Evolutionary conservation across 495 filamentous ascomycete genomes (phyloP), one percentile per base, ranked within the genome.

Genomic region (Wilcoxina mikolae): DNA sequence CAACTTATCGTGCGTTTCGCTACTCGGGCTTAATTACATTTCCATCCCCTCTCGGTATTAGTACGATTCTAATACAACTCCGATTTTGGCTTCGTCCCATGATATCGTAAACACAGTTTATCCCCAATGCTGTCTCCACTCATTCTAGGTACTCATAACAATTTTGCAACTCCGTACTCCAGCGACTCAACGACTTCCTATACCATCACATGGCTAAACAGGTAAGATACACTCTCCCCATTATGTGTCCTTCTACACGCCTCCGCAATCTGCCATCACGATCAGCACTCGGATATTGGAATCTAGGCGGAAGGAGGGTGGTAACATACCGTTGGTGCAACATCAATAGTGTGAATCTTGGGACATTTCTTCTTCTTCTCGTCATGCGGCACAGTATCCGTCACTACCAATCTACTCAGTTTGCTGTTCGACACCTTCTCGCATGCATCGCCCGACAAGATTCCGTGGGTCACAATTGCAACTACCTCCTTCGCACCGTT

Each of bases 381-480:
- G 47, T 77, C 77, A 56, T 94, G 79, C 27, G 90, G 90, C 22
- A 96, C 87, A 15, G 89, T 98, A 71, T 98, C 96, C 38, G 93
- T 96, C 51, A 95, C 91, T n/a, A 98, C 87, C 3, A 98, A 68
- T 54, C 80, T 80, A 58, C 73, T 81, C 60, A 96, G 69, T 60
- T 74, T 74, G 67, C 87, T 93, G 57, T 75, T 76, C 67, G 96
- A 95, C 53, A 98, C 72, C 42, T 80, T 90, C 67, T 89, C 82
- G 48, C 93, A 90, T 29, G 91, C 91, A 62, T 86, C 84, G 4
- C 90, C 91, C 53, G 81, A 87, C 26, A 98, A 72, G 53, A 98
- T 95, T 27, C 90, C 91, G 67, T 96, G 91, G 1, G 91, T 95
- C 43, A 96, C 93, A 51, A 98, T 88, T 25, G 93, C 91, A 47